Conservation (phyloP, 129 eudicot species). For the Escallonia herrerae region DNA sequence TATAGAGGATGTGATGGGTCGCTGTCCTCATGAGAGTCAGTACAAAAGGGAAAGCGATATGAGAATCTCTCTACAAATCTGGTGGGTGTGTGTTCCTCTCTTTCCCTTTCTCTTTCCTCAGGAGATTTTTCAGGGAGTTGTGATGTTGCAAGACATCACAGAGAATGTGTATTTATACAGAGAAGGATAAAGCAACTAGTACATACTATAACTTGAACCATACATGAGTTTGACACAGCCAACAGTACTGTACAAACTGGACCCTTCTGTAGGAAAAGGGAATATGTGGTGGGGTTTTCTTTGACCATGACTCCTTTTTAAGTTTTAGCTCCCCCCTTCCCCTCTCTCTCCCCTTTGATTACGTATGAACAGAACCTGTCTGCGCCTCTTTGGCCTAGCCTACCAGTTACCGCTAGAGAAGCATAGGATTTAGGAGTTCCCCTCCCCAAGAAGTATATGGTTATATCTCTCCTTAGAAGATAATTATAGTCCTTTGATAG, state of each 20-base stretch:
- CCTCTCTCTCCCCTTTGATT: not conserved
- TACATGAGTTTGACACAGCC: not conserved
- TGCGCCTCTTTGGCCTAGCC: not conserved
- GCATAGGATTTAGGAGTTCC: too few relatives aligned
- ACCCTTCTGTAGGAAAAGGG: constrained; percentile 2
- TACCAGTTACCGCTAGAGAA: not conserved
- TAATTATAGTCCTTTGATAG: too few relatives aligned
- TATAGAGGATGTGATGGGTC: constrained; percentile 36
- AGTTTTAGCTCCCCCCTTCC: not conserved
- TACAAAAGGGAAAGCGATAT: constrained; percentile 8
- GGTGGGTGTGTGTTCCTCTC: not conserved
- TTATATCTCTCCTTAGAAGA: too few relatives aligned
- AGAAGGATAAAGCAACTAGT: not conserved
- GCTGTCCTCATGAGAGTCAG: constrained; percentile 52
- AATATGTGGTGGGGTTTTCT: constrained; percentile 9
- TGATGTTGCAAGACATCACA: not conserved
- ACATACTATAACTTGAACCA: not conserved
- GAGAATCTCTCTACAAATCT: constrained; percentile 9
- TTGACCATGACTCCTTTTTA: constrained; percentile 9
- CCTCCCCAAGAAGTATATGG: too few relatives aligned
- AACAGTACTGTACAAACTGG: not conserved
- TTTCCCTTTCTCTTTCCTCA: not conserved
- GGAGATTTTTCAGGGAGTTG: constrained; percentile 5
- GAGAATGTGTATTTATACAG: constrained; percentile 10
- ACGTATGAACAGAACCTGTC: not conserved